Evolutionary conservation across 1,139 yeast species (phyloP), one percentile per base, ranked within the genome.

Genomic region (Saccharomyces hybrid): DNA sequence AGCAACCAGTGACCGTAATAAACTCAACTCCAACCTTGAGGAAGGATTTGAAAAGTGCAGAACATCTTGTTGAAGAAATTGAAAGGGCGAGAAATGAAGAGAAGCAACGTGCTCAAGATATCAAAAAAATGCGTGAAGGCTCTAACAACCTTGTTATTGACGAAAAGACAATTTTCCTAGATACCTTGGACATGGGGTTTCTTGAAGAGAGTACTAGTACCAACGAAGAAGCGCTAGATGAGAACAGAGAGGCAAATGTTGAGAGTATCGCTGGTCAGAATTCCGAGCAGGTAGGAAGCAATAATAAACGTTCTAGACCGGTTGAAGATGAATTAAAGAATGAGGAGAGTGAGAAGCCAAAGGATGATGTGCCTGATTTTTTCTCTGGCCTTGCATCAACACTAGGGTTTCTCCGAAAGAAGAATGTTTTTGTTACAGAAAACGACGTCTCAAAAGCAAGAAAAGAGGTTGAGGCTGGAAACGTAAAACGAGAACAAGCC

Each of bases 151-250:
- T 79, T 32, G 73, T 79, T 0, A 72, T 82, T 49, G 84, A 84
- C 65, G 87, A 82, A 53, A 83, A 82, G 3, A 66, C 74, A 2
- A 85, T 81, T 38, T 85, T 87, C 65, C 72, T 87, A 56, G 74
- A 71, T 20, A 69, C 73, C 1, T 58, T 81, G 5, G 64, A 66
- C 47, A 51, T 61, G 14, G 62, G 59, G 23, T 16, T 56, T 4
- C 32, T 56, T 9, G 58, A 51, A 2, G 51, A 34, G 14, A 55
- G 49, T 20, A 47, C 48, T 5, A 54, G 50, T 27, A 52, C 42
- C 4, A 47, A 51, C 11, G 58, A 64, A 8, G 47, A 23, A 20
- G 13, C 20, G n/a, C 38, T 47, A 13, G 16, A 49, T 38, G 27
- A 32, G 38, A 20, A 20, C 4, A 44, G 26, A 49, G 38, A 48